Evolutionary conservation across 768 basidiomycete genomes (phyloP).

Genomic region (Boletus tomentosulus): DNA sequence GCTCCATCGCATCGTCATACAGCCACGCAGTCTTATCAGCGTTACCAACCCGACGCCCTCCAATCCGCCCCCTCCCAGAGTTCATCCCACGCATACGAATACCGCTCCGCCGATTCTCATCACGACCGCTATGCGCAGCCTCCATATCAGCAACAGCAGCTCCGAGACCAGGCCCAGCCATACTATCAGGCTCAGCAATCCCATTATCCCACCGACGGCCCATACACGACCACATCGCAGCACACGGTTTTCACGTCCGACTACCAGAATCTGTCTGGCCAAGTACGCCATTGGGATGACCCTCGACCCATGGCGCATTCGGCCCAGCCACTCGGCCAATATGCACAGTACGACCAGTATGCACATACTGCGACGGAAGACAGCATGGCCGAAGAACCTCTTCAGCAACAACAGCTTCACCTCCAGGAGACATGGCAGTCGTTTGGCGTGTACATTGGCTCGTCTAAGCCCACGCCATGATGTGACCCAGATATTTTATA

Average conservation of each 20-base stretch:
- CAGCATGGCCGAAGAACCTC: slow-evolving; percentile 2
- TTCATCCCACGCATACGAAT: slow-evolving; percentile 9
- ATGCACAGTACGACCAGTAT: slow-evolving; percentile 7
- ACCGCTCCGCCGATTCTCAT: slow-evolving; percentile 10
- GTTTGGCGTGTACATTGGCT: slow-evolving; percentile 56
- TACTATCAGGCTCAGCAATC: slow-evolving; percentile 26
- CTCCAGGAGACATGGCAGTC: slow-evolving; percentile 62
- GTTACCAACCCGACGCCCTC: slow-evolving; percentile 10
- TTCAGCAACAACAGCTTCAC: slow-evolving; percentile 15
- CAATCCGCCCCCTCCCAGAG: slow-evolving; percentile 21
- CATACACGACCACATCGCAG: slow-evolving; percentile 6
- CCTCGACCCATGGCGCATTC: background rate
- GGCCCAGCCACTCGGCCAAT: background rate
- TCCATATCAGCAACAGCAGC: slow-evolving; percentile 11
- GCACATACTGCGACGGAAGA: background rate
- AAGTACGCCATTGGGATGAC: slow-evolving; percentile 14
- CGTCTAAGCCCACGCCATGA: slow-evolving; percentile 5
- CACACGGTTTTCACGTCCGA: background rate
- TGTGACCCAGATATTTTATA: background rate
- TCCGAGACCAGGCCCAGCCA: slow-evolving; percentile 14
- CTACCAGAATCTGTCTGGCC: slow-evolving; percentile 10
- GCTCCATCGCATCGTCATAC: background rate
- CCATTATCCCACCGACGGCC: slow-evolving; percentile 6
- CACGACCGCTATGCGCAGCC: slow-evolving; percentile 15
- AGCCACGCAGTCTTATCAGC: slow-evolving; percentile 6